phyloP scores from a whole-genome alignment of 2,329 filamentous ascomycete genomes.

The Cladosporium sp. region DNA sequence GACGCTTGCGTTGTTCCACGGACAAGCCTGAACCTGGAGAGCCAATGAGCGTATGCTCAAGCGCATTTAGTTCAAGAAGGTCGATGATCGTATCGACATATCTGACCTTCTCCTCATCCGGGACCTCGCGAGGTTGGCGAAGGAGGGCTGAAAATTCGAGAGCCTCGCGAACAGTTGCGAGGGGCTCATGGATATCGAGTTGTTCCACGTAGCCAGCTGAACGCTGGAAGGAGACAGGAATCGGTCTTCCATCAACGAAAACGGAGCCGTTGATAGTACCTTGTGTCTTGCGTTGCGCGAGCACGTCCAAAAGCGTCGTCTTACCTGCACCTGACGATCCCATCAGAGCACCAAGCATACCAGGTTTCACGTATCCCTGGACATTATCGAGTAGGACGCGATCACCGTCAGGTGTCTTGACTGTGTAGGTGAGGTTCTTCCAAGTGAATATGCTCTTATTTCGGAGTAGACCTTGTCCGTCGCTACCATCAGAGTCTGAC shows the following conservation, averaged over 20 bases:
- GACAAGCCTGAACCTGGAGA: slow-evolving; percentile 51
- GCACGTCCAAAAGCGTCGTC: slow-evolving; percentile 35
- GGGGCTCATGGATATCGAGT: slow-evolving; percentile 64
- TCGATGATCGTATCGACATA: slow-evolving; percentile 62
- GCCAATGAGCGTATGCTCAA: slow-evolving; percentile 64
- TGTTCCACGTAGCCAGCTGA: slow-evolving; percentile 57
- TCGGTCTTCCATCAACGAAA: slow-evolving; percentile 40
- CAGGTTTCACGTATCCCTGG: slow-evolving; percentile 70
- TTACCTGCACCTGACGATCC: slow-evolving; percentile 62
- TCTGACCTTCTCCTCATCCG: slow-evolving; percentile 59
- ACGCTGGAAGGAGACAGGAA: slow-evolving; percentile 46
- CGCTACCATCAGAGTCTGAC: neutral
- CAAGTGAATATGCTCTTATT: slow-evolving; percentile 75
- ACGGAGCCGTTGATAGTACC: slow-evolving; percentile 45
- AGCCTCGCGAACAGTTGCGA: slow-evolving; percentile 63
- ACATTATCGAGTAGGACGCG: slow-evolving; percentile 55
- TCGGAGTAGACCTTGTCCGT: slow-evolving; percentile 48
- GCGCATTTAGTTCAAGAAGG: slow-evolving; percentile 62
- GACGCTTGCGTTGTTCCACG: slow-evolving; percentile 56
- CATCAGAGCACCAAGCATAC: slow-evolving; percentile 75
- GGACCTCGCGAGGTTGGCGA: slow-evolving; percentile 56
- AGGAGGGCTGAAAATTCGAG: slow-evolving; percentile 63
- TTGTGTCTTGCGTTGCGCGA: slow-evolving; percentile 43
- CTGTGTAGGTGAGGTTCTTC: slow-evolving; percentile 78
- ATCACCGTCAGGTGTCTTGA: slow-evolving; percentile 46